Evolutionary conservation across 371 early-diverging fungal genomes (phyloP).

Genomic region (Mortierella sp.): DNA sequence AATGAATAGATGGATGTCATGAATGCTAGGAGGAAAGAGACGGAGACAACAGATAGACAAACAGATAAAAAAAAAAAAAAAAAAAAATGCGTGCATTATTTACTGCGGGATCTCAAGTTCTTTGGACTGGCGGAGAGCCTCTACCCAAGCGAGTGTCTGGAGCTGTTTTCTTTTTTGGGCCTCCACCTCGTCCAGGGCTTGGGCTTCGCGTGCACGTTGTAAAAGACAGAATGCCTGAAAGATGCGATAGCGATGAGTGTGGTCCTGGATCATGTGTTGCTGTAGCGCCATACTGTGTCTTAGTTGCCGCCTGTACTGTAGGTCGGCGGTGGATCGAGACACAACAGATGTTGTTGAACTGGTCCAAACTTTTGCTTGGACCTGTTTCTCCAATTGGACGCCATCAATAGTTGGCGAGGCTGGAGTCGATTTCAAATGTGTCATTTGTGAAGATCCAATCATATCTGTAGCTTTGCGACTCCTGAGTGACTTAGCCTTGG

Average conservation of each 20-base stretch:
- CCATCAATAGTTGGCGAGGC: not conserved
- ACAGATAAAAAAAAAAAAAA: not conserved
- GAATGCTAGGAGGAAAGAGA: not conserved
- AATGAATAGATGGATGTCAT: not conserved
- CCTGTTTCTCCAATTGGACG: constrained; percentile 9
- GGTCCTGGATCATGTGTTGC: constrained; percentile 49
- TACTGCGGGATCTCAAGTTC: constrained; percentile 48
- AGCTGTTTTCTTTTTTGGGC: constrained; percentile 21
- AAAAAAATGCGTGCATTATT: not conserved
- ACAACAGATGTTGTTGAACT: constrained; percentile 38
- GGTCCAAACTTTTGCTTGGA: constrained; percentile 28
- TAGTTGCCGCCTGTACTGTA: constrained; percentile 38
- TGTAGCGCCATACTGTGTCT: constrained; percentile 38
- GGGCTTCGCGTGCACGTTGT: constrained; percentile 49
- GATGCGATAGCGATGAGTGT: constrained; percentile 48
- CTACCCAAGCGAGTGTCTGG: constrained; percentile 55
- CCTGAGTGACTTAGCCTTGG: constrained; percentile 11
- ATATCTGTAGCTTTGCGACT: not conserved
- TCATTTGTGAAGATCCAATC: not conserved
- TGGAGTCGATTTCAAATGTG: constrained; percentile 1
- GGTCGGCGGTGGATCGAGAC: constrained; percentile 29
- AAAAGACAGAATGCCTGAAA: constrained; percentile 45
- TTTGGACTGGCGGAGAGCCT: constrained; percentile 32
- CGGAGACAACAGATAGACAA: not conserved
- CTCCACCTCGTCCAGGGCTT: constrained; percentile 46